phyloP scores from a whole-genome alignment of 2,329 filamentous ascomycete species.

The Ophiostoma piceae region DNA sequence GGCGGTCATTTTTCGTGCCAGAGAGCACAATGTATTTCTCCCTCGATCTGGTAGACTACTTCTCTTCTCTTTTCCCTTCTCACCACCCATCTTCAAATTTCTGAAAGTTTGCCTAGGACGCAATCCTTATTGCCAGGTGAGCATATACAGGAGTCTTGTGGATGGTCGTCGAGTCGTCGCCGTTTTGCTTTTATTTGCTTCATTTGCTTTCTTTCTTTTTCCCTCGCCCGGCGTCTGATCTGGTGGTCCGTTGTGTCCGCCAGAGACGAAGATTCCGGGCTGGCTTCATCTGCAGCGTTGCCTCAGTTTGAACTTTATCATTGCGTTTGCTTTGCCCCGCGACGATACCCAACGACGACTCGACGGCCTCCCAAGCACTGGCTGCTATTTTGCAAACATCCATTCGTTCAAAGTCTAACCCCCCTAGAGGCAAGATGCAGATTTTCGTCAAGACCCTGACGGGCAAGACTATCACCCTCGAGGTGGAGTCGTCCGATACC shows the following conservation, averaged over 20 bases:
- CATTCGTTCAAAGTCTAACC: slow-evolving; percentile 18
- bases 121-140: slow-evolving; percentile 31
- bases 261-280: not conserved
- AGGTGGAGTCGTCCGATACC: slow-evolving; percentile 99
- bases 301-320: not conserved
- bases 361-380: slow-evolving; percentile 16
- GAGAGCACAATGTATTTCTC: slow-evolving; percentile 11
- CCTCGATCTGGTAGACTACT: not conserved
- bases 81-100: slow-evolving; percentile 25
- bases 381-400: not conserved
- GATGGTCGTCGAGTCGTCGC: slow-evolving; percentile 18
- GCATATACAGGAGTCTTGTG: slow-evolving; percentile 27
- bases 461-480: slow-evolving; percentile 99
- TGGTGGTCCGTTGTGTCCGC: slow-evolving; percentile 5
- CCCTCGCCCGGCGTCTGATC: not conserved
- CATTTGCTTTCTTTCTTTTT: not conserved
- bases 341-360: not conserved
- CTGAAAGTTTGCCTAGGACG: slow-evolving; percentile 31
- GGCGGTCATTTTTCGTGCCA: not conserved
- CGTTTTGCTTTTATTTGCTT: slow-evolving; percentile 28
- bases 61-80: slow-evolving; percentile 15
- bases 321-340: not conserved
- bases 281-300: slow-evolving; percentile 12
- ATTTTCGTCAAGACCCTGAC: slow-evolving; percentile 83
- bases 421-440: slow-evolving; percentile 61